phyloP scores from a whole-genome alignment of 2,329 filamentous ascomycete species.

The Pyrenophora tritici-repentis region DNA sequence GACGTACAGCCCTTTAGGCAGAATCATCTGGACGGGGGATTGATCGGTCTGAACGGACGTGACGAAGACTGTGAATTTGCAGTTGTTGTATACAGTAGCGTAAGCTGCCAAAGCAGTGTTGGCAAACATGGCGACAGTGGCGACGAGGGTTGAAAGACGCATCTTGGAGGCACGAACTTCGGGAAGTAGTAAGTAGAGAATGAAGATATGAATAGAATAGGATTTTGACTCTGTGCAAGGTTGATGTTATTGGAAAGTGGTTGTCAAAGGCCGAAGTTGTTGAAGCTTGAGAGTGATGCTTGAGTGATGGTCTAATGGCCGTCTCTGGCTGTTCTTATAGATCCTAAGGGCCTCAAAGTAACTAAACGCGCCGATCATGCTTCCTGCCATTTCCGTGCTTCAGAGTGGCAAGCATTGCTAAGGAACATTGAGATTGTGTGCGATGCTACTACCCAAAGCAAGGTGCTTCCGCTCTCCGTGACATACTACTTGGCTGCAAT shows the following conservation, averaged over 20 bases:
- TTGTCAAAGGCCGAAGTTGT: neutral
- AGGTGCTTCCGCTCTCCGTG: conserved; percentile 11
- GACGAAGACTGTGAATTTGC: conserved; percentile 28
- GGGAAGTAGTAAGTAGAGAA: neutral
- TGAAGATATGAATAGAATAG: neutral
- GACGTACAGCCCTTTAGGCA: conserved; percentile 7
- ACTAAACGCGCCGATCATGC: neutral
- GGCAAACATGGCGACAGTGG: conserved; percentile 18
- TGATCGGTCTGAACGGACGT: conserved; percentile 20
- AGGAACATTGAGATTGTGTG: conserved; percentile 16
- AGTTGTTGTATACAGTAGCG: conserved; percentile 33
- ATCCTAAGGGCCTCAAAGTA: neutral
- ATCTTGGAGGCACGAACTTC: conserved; percentile 12
- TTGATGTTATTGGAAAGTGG: neutral
- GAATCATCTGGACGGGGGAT: conserved; percentile 8
- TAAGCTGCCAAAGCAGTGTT: conserved; percentile 18
- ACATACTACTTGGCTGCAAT: conserved; percentile 8
- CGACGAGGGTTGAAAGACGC: conserved; percentile 22
- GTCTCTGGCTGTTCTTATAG: conserved; percentile 17
- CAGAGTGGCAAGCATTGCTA: neutral
- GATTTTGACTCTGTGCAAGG: neutral
- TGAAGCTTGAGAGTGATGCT: conserved; percentile 1
- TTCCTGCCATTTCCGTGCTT: conserved; percentile 2
- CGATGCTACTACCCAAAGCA: conserved; percentile 18
- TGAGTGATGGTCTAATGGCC: neutral